Evolutionary conservation across 1,139 yeast genomes (phyloP).

Genomic region (Hemisphaericaspora xylofermentans): DNA sequence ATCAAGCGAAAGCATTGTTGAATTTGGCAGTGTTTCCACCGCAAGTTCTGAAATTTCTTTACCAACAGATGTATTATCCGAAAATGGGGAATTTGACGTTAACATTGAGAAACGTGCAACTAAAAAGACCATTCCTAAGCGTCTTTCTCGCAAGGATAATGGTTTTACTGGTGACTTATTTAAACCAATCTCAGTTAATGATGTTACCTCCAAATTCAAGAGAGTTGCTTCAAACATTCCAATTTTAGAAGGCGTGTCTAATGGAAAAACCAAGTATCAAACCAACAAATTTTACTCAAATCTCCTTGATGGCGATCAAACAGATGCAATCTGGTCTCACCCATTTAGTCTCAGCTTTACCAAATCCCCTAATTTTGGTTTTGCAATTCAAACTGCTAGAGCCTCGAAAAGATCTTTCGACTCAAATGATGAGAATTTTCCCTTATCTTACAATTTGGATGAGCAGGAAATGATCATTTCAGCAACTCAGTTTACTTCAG

Average conservation of each 20-base stretch:
- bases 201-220: conserved; percentile 51
- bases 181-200: conserved; percentile 43
- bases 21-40: conserved; percentile 4
- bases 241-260: conserved; percentile 46
- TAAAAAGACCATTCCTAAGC: conserved; percentile 1
- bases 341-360: conserved; percentile 76
- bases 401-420: conserved; percentile 59
- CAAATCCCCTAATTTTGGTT: conserved; percentile 45
- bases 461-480: conserved; percentile 55
- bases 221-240: conserved; percentile 49
- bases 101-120: conserved; percentile 4
- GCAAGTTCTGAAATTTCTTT: conserved; percentile 2
- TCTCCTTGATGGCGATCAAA: conserved; percentile 63
- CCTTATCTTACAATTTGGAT: conserved; percentile 50
- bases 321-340: conserved; percentile 68
- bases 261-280: conserved; percentile 50
- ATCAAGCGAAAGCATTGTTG: neutral
- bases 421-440: conserved; percentile 35
- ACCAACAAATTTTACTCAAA: conserved; percentile 87
- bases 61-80: neutral
- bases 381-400: conserved; percentile 66
- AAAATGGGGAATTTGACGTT: neutral
- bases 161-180: conserved; percentile 39
- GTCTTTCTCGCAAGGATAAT: conserved; percentile 3
- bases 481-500: conserved; percentile 44